Conservation (phyloP, 2,329 filamentous ascomycete species). For the Malbranchea cinnamomea region DNA sequence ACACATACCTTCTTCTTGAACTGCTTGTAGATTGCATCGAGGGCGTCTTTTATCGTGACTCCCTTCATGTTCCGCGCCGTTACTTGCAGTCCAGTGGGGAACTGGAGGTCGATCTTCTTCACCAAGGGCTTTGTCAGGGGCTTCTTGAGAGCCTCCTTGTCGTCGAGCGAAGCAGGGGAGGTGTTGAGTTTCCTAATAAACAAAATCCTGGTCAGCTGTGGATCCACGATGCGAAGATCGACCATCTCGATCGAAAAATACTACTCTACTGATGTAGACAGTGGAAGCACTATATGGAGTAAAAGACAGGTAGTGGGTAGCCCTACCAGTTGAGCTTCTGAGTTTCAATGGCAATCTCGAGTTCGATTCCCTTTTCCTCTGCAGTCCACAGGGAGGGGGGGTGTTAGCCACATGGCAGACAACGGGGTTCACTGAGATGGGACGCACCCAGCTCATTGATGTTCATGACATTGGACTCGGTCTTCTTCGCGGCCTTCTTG, state of each 20-base stretch:
- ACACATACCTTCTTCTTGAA: conserved; percentile 82
- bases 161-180: conserved; percentile 61
- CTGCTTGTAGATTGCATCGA: conserved; percentile 90
- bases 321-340: conserved; percentile 78
- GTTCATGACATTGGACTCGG: conserved; percentile 67
- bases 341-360: conserved; percentile 65
- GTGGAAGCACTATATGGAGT: conserved; percentile 1
- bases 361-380: conserved; percentile 60
- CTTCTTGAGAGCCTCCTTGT: conserved; percentile 71
- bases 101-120: conserved; percentile 89
- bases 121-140: conserved; percentile 65
- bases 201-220: too few relatives aligned
- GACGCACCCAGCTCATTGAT: conserved; percentile 71
- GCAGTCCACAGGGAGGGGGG: conserved; percentile 7
- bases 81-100: conserved; percentile 75
- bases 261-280: too few relatives aligned
- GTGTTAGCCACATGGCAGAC: neutral
- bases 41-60: conserved; percentile 90
- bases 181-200: conserved; percentile 77
- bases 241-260: too few relatives aligned
- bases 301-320: neutral
- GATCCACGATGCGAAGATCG: too few relatives aligned
- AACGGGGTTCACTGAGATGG: neutral
- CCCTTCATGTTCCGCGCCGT: conserved; percentile 84
- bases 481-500: conserved; percentile 36